Percentiles rank a stretch among this genome's conserved stretches.
Conservation (phyloP, 495 filamentous ascomycete genomes). For the Achaetomiella virescens region DNA sequence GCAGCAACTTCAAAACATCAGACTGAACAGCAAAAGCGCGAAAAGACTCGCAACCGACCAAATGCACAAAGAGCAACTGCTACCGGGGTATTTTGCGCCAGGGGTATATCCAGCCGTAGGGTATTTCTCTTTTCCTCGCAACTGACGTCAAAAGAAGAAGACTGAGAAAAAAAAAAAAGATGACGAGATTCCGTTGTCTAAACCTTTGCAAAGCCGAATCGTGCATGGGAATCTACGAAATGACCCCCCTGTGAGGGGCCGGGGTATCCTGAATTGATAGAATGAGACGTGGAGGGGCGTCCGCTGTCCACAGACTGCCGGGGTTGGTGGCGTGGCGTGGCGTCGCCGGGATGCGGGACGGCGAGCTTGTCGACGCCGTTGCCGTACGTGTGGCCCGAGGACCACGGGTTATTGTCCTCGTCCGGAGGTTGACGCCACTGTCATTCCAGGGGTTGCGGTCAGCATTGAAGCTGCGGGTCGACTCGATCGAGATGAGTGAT, state of each 20-base stretch:
- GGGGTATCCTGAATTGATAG: slow-evolving; percentile 86
- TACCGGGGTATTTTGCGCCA: slow-evolving; percentile 46
- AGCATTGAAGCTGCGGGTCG: slow-evolving; percentile 72
- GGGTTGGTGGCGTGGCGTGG: slow-evolving; percentile 72
- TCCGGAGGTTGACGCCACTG: slow-evolving; percentile 88
- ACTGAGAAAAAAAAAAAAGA: too few species aligned
- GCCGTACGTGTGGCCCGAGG: slow-evolving; percentile 46
- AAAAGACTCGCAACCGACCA: slow-evolving; percentile 43
- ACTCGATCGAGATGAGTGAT: slow-evolving; percentile 88
- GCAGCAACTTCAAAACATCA: not conserved
- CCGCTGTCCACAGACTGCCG: slow-evolving; percentile 83
- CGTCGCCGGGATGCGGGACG: slow-evolving; percentile 65
- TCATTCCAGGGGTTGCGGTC: slow-evolving; percentile 98
- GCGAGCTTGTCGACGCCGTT: slow-evolving; percentile 60
- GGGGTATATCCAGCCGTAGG: slow-evolving; percentile 53
- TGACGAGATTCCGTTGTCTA: slow-evolving; percentile 18
- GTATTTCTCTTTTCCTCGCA: slow-evolving; percentile 39
- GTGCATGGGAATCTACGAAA: slow-evolving; percentile 59
- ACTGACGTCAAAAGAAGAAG: slow-evolving; percentile 17
- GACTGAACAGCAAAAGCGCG: not conserved
- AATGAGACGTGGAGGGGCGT: slow-evolving; percentile 89
- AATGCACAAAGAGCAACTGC: slow-evolving; percentile 53
- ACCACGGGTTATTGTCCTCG: slow-evolving; percentile 65
- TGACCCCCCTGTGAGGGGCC: slow-evolving; percentile 73
- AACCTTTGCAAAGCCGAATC: slow-evolving; percentile 33